phyloP scores from a whole-genome alignment of 129 eudicot genomes.

The Artemisia tridentata region DNA sequence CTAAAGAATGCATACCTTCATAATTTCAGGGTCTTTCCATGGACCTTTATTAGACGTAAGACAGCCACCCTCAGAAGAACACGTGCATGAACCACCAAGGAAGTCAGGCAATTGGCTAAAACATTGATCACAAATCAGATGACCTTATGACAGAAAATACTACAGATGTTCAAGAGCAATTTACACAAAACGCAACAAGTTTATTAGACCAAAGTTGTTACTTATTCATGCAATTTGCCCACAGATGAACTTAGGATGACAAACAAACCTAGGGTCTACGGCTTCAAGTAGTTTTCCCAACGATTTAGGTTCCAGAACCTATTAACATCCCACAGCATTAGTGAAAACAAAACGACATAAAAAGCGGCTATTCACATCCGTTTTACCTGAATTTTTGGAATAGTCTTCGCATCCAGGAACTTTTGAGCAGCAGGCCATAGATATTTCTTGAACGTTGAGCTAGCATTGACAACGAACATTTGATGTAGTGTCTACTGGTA shows the following conservation, averaged over 20 bases:
- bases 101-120: slow-evolving; percentile 84
- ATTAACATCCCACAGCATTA: slow-evolving; percentile 20
- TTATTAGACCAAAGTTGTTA: too few species aligned
- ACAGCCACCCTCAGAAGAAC: slow-evolving; percentile 80
- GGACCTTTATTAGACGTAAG: slow-evolving; percentile 79
- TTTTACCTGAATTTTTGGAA: slow-evolving; percentile 63
- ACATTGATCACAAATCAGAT: slow-evolving; percentile 25
- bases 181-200: too few species aligned
- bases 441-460: slow-evolving; percentile 69
- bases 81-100: slow-evolving; percentile 79
- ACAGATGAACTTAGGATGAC: slow-evolving; percentile 13
- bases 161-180: too few species aligned
- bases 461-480: slow-evolving; percentile 81
- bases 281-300: slow-evolving; percentile 60
- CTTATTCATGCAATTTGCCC: neutral
- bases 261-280: slow-evolving; percentile 60
- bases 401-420: slow-evolving; percentile 73
- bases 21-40: slow-evolving; percentile 76
- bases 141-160: neutral
- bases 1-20: slow-evolving; percentile 49
- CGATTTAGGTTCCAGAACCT: slow-evolving; percentile 78
- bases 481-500: slow-evolving; percentile 70
- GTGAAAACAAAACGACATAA: neutral
- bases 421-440: slow-evolving; percentile 91
- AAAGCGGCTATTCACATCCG: neutral